Conservation (phyloP, 148 eudicot genomes). For the Rhododendron henanense region DNA sequence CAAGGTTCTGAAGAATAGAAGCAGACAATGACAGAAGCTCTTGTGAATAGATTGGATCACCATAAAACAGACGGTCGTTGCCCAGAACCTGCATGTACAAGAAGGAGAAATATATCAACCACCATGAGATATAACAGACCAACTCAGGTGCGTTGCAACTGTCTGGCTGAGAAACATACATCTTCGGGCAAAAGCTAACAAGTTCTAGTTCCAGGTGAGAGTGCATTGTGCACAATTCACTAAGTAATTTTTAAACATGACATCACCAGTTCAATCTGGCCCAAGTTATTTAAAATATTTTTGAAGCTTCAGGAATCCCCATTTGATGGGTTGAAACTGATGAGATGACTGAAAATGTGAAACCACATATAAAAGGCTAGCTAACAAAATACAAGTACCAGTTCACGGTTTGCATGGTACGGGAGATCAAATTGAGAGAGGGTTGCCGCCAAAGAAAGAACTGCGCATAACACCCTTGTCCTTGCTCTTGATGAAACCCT, state of each 20-base stretch:
- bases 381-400: constrained; percentile 25
- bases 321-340: not conserved
- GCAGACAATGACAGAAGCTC: constrained; percentile 50
- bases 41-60: constrained; percentile 38
- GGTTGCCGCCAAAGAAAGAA: constrained; percentile 41
- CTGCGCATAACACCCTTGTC: constrained; percentile 36
- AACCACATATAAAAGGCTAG: not conserved
- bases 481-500: constrained; percentile 41
- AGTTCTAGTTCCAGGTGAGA: not conserved
- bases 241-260: not conserved
- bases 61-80: constrained; percentile 43
- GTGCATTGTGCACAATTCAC: not conserved
- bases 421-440: constrained; percentile 46
- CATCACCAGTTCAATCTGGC: not conserved
- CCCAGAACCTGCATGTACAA: constrained; percentile 36
- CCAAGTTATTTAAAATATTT: not conserved
- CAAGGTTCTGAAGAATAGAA: constrained; percentile 33
- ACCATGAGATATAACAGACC: not conserved
- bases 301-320: not conserved
- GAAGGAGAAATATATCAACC: not conserved
- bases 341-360: not conserved
- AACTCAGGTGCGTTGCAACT: not conserved
- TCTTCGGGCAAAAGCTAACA: not conserved
- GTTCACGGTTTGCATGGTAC: constrained; percentile 24
- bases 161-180: not conserved